Evolutionary conservation across 495 filamentous ascomycete species (phyloP), one percentile per base, ranked within the genome.

Genomic region (Penicillium waksmanii): DNA sequence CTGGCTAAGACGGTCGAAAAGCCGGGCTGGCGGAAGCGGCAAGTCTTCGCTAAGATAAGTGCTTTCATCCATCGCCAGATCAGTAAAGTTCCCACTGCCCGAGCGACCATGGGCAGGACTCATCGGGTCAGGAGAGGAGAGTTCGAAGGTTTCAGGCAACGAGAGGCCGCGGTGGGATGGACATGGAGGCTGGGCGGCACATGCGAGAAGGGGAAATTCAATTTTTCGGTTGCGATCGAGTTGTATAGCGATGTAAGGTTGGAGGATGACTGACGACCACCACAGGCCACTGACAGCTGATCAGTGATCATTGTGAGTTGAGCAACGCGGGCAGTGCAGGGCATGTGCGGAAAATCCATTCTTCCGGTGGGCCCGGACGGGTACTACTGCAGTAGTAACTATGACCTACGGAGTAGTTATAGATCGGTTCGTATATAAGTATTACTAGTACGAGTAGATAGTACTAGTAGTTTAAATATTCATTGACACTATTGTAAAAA

Each of bases 1-100:
- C 61, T 89, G 85, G 59, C 83, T 81, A 62, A 93, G 76, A 48
- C 90, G 80, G 75, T 92, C 88, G 57, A 87, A 88, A 51, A 93
- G 83, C 58, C 86, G 84, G 57, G 85, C 73, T 36, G 89, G 88
- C 59, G 87, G 86, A 64, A 88, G 84, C 69, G 87, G 80, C 66
- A 85, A 75, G 71, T 89, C 86, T 61, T 89, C 85, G 65, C 75
- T 78, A 63, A 82, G 66, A 48, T 77, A 65, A 62, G 73, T 64
- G 51, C 68, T 75, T 53, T 77, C 71, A 58, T 78, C 75, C 75
- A 78, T 78, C 60, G 65, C 65, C 43, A 56, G 12, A 13, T 64
- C 48, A 56, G 36, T 18, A 34, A 31, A 43, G 34, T 48, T 19
- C 36, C 50, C 33, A 36, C 40, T 53, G 50, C 11, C 5, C 12